Evolutionary conservation across 257 asterid species (phyloP).

Genomic region (Knoxia roxburghii): DNA sequence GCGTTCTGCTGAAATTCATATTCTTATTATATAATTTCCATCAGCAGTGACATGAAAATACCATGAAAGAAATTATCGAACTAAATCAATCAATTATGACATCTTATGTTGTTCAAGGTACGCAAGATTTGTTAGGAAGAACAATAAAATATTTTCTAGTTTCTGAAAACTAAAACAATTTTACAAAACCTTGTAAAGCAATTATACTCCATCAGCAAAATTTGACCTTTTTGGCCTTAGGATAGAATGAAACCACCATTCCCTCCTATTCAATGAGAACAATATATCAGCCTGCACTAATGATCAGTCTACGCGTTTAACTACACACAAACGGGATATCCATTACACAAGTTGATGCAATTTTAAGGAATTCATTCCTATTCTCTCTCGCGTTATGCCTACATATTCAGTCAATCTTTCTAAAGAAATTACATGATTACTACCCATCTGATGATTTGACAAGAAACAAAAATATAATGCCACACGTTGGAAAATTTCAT

Average conservation of each 20-base stretch:
- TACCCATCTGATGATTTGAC: not conserved
- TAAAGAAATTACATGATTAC: no score
- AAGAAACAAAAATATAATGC: not conserved
- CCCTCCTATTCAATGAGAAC: not conserved
- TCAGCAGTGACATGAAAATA: not conserved
- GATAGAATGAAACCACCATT: not conserved
- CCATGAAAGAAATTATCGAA: not conserved
- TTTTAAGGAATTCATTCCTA: no score
- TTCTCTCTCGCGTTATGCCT: not conserved
- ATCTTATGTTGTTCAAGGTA: not conserved
- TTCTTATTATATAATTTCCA: not conserved
- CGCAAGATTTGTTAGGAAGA: no score
- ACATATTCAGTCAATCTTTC: not conserved
- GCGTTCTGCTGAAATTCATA: not conserved
- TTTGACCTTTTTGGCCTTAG: not conserved
- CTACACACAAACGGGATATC: not conserved
- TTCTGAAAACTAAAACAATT: not conserved
- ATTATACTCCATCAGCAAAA: no score
- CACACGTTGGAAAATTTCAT: not conserved
- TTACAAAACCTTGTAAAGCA: no score
- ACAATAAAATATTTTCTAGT: not conserved
- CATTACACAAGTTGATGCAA: no score
- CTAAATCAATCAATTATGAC: not conserved
- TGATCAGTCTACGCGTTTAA: not conserved
- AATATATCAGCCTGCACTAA: not conserved